A percentile compares a stretch with the other conserved stretches of the same genome.
Conservation (phyloP, 1,284 basidiomycete genomes). For the Moesziomyces globuligerus region DNA sequence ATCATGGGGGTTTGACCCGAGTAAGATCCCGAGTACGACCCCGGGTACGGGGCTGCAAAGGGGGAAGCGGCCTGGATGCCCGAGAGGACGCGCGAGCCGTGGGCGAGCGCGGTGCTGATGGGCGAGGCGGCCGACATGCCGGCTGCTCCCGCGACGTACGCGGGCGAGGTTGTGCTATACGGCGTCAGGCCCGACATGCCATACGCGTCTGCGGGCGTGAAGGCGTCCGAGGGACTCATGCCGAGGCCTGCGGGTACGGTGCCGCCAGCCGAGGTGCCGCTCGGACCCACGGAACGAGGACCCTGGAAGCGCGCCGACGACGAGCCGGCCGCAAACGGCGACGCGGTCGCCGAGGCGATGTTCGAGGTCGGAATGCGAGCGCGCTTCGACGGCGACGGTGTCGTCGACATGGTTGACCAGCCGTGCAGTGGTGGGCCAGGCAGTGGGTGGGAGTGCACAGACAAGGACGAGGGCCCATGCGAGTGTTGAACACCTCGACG, state of each 20-base stretch:
- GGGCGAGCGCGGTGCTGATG: slow-evolving; percentile 28
- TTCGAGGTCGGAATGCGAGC: slow-evolving; percentile 19
- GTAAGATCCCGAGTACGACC: too few relatives aligned
- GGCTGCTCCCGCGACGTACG: slow-evolving; percentile 10
- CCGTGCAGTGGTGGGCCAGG: too few relatives aligned
- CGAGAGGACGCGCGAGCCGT: slow-evolving; percentile 22
- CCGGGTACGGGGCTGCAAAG: not conserved
- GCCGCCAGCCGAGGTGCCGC: slow-evolving; percentile 5
- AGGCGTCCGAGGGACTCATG: slow-evolving; percentile 29
- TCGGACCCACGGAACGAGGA: slow-evolving; percentile 27
- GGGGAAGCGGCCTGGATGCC: slow-evolving; percentile 24
- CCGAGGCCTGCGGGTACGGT: slow-evolving; percentile 7
- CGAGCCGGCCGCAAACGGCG: slow-evolving; percentile 13
- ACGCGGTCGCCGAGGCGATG: slow-evolving; percentile 20
- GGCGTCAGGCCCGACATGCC: slow-evolving; percentile 21
- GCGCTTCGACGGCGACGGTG: slow-evolving; percentile 40
- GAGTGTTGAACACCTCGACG: too few relatives aligned
- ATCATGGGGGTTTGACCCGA: slow-evolving; percentile 7
- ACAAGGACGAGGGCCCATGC: slow-evolving; percentile 21
- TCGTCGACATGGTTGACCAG: slow-evolving; percentile 14
- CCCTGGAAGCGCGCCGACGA: slow-evolving; percentile 3
- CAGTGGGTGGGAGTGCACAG: not conserved
- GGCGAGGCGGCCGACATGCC: slow-evolving; percentile 18
- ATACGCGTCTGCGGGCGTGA: slow-evolving; percentile 15
- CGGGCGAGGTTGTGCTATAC: slow-evolving; percentile 37